These are phyloP conservation scores for Hippophae tibetana DNA, from an alignment of 306 rosid species.

Conservation along the genomic window DNA sequence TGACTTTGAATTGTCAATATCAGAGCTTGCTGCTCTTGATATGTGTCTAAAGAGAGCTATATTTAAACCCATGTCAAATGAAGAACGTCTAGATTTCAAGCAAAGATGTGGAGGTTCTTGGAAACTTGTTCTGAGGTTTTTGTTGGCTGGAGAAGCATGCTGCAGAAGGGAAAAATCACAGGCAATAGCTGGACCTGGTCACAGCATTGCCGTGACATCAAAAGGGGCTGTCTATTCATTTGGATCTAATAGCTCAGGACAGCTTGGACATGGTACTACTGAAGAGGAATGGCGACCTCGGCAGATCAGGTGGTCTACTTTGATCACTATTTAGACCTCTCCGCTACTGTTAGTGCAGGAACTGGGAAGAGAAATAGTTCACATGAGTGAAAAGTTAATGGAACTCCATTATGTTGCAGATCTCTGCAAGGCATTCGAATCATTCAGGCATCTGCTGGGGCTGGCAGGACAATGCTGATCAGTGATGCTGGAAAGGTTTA, in stretches of 20 bases:
- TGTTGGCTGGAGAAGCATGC: constrained; percentile 84
- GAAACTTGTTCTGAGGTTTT: constrained; percentile 87
- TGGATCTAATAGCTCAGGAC: constrained; percentile 87
- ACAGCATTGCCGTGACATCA: constrained; percentile 83
- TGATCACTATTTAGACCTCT: constrained; percentile 8
- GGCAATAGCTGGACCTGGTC: constrained; percentile 97
- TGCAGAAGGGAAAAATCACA: constrained; percentile 82
- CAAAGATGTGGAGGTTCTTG: constrained; percentile 89
- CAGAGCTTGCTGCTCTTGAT: constrained; percentile 90
- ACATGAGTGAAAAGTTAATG: constrained; percentile 31
- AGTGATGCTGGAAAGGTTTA: constrained; percentile 79
- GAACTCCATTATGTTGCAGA: constrained; percentile 66
- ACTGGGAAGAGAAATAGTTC: constrained; percentile 32
- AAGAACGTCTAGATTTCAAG: constrained; percentile 55
- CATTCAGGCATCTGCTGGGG: constrained; percentile 82
- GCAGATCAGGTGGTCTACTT: constrained; percentile 58
- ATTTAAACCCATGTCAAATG: constrained; percentile 73
- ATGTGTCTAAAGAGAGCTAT: constrained; percentile 87
- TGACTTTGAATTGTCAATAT: constrained; percentile 55
- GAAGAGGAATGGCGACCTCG: constrained; percentile 75
- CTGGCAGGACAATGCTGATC: constrained; percentile 88
- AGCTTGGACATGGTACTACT: constrained; percentile 80
- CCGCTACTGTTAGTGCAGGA: constrained; percentile 20
- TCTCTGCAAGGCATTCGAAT: constrained; percentile 77
- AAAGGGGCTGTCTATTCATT: constrained; percentile 75